These are phyloP conservation scores for Wickerhamia fluorescens DNA, from an alignment of 805 yeast genomes.

Conservation along the genomic window DNA sequence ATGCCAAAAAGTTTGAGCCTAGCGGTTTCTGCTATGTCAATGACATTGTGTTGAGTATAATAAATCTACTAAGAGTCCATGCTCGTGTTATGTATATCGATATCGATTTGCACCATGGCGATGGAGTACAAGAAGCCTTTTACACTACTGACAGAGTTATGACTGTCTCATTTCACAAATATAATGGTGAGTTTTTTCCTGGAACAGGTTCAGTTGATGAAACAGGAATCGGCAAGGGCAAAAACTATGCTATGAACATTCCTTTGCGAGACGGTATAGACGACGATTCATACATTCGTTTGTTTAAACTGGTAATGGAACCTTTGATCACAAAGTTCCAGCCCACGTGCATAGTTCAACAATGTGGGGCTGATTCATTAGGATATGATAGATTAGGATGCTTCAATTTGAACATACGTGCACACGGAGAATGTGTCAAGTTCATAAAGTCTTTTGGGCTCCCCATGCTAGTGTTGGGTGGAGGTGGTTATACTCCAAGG, in stretches of 20 bases:
- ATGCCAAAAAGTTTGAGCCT: constrained; percentile 92
- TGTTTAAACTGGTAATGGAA: constrained; percentile 79
- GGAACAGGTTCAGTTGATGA: constrained; percentile 94
- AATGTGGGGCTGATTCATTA: constrained; percentile 95
- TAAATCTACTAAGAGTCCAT: constrained; percentile 79
- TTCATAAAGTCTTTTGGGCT: constrained; percentile 82
- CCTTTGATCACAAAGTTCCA: constrained; percentile 88
- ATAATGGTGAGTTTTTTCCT: constrained; percentile 91
- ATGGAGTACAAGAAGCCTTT: constrained; percentile 97
- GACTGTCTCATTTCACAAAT: constrained; percentile 95
- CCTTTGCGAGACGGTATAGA: constrained; percentile 95
- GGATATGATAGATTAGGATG: constrained; percentile 93
- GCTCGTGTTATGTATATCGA: constrained; percentile 91
- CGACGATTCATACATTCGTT: constrained; percentile 71
- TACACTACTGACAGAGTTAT: constrained; percentile 91
- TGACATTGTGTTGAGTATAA: constrained; percentile 85
- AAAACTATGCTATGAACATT: constrained; percentile 80
- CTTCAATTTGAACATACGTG: constrained; percentile 84
- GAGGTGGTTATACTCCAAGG: constrained; percentile 97
- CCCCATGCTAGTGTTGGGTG: constrained; percentile 89
- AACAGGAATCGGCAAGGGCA: constrained; percentile 82
- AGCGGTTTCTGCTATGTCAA: constrained; percentile 93
- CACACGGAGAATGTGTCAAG: constrained; percentile 93
- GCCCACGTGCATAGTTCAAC: constrained; percentile 91
- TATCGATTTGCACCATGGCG: constrained; percentile 95